A percentile compares a stretch with the other conserved stretches of the same genome.
phyloP scores from a whole-genome alignment of 1,284 basidiomycete genomes.

The Retiboletus flavoniger region DNA sequence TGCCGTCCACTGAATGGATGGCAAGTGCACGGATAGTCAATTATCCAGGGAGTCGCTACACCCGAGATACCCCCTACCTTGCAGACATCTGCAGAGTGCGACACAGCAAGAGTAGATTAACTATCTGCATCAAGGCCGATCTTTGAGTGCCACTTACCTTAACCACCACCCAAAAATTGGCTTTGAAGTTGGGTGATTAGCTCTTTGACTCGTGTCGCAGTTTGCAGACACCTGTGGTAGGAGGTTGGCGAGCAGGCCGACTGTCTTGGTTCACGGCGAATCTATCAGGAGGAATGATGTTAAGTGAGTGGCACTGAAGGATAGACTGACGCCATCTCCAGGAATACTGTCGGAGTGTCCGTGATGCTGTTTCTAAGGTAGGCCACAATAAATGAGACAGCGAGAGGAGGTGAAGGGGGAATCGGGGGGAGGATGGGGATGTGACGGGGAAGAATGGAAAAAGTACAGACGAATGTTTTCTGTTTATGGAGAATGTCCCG shows the following conservation, averaged over 20 bases:
- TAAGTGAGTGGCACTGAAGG: conserved; percentile 10
- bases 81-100: background rate
- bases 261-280: background rate
- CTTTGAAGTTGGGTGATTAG: background rate
- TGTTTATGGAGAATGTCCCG: conserved; percentile 17
- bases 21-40: background rate
- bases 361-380: background rate
- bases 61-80: background rate
- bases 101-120: background rate
- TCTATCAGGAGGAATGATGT: background rate
- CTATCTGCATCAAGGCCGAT: background rate
- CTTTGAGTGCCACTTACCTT: conserved; percentile 1
- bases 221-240: background rate
- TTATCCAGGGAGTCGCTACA: too few species aligned
- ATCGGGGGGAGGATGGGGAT: background rate
- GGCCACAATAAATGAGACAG: background rate
- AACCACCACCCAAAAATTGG: background rate
- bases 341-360: background rate
- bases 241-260: background rate
- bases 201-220: background rate
- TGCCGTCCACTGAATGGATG: background rate
- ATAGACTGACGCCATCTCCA: background rate
- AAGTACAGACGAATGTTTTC: conserved; percentile 1
- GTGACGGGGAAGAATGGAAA: background rate
- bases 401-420: background rate